Conservation (phyloP, 176 grass and related monocot genomes). For the Musa troglodytarum region DNA sequence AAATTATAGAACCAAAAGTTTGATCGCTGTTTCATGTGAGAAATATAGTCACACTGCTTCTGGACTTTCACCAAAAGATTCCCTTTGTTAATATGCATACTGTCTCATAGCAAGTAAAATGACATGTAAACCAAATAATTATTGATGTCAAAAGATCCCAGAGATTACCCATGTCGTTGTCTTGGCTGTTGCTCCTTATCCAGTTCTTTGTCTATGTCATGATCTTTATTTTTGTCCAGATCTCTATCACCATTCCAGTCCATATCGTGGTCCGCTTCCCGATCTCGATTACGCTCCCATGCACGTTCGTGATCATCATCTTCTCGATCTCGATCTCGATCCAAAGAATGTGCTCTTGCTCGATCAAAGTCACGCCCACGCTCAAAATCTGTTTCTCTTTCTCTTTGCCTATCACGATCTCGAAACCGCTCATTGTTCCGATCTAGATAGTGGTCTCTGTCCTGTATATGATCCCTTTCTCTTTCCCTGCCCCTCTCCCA, state of each 20-base stretch:
- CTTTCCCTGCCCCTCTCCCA: slow-evolving; percentile 59
- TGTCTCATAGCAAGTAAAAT: background rate
- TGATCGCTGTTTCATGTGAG: background rate
- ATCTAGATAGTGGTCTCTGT: slow-evolving; percentile 49
- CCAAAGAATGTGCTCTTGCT: slow-evolving; percentile 42
- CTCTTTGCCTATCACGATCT: slow-evolving; percentile 50
- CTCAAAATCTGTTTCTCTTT: slow-evolving; percentile 43
- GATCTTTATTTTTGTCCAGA: slow-evolving; percentile 33
- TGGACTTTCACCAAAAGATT: background rate
- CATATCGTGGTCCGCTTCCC: slow-evolving; percentile 29
- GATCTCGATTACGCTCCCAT: slow-evolving; percentile 39
- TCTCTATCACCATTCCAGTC: slow-evolving; percentile 56
- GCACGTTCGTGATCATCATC: slow-evolving; percentile 35
- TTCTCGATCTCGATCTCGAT: slow-evolving; percentile 44
- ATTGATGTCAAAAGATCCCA: background rate
- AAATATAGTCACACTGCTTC: background rate
- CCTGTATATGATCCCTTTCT: slow-evolving; percentile 54
- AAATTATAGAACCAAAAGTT: background rate
- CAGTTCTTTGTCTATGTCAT: slow-evolving; percentile 37
- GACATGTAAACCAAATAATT: background rate
- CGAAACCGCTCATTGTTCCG: slow-evolving; percentile 54
- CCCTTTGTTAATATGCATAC: background rate
- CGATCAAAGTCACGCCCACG: slow-evolving; percentile 41
- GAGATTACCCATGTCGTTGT: slow-evolving; percentile 42
- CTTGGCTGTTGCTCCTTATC: slow-evolving; percentile 50